Conservation (phyloP, 2,329 filamentous ascomycete species). For the Monosporascus sp. region DNA sequence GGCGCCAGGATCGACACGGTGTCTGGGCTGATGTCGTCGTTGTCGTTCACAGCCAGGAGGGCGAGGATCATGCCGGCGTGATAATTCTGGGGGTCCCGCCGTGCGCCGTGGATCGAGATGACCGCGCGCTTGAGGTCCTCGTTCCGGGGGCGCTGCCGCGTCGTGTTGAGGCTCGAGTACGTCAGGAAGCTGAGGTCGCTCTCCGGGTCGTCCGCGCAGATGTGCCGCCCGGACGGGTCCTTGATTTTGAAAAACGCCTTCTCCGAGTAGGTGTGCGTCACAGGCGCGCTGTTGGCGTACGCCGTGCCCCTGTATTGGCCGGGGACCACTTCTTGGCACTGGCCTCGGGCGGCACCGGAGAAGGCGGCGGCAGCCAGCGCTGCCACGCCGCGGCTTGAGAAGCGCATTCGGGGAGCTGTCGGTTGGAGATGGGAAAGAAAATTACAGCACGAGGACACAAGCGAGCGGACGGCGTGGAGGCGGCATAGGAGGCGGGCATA, state of each 20-base stretch:
- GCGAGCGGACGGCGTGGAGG: neutral
- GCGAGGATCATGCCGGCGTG: slow-evolving; percentile 3
- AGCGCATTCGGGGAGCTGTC: neutral
- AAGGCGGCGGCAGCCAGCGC: neutral
- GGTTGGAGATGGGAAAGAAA: neutral
- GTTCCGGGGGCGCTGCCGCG: neutral
- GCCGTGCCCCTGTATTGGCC: slow-evolving; percentile 2
- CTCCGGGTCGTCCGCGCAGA: neutral
- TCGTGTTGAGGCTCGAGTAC: slow-evolving; percentile 1
- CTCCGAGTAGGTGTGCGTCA: neutral
- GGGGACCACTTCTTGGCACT: slow-evolving; percentile 1
- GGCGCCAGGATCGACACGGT: slow-evolving; percentile 2
- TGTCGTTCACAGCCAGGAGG: neutral
- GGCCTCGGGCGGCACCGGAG: neutral
- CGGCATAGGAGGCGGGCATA: neutral
- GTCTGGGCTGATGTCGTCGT: neutral
- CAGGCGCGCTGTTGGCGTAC: neutral
- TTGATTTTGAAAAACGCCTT: slow-evolving; percentile 3
- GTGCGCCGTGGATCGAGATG: slow-evolving; percentile 1
- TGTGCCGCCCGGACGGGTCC: slow-evolving; percentile 2
- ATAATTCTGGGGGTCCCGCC: slow-evolving; percentile 1
- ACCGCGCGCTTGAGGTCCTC: neutral
- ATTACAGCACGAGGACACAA: neutral
- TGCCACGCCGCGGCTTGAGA: neutral
- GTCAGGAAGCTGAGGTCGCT: slow-evolving; percentile 3